Evolutionary conservation across 2,329 filamentous ascomycete species (phyloP), one percentile per base, ranked within the genome.

Genomic region (Pseudogymnoascus verrucosus): DNA sequence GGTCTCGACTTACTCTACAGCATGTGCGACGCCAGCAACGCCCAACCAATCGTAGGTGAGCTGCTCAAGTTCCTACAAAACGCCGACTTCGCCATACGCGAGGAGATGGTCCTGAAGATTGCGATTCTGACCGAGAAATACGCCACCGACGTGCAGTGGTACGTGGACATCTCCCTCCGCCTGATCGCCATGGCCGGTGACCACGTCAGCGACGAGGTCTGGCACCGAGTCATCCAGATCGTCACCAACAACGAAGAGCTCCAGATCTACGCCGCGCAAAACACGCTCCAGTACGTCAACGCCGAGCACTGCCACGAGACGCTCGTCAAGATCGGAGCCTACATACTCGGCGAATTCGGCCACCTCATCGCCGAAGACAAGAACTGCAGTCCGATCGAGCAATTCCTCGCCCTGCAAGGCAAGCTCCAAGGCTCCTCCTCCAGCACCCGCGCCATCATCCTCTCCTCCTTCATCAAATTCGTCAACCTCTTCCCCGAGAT

Each of bases 31-130:
- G 85, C 90, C 36, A 88, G 88, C n/a, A 99, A 99, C 76, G 92
- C 95, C 6, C 89, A 91, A 68, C 88, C 91, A 8, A 96, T 99
- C 68, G 95, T 99, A 40, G 89, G 90, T 65, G 95, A 99, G 78
- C 86, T 99, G 61, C 78, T 99, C 62, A 91, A 93, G 69, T 98
- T 97, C 75, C 84, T 99, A 7, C 93, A 97, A 72, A 96, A 91
- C 63, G 95, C 95, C 59, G 95, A 99, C 76, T 99, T 96, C 75
- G 93, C 93, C 4, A 97, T 99, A 71, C 87, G 96, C 67, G 96
- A 99, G 78, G 95, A 99, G 76, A 99, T 99, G 95, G 95, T 98
- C 3, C 81, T 99, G 67, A 99, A 99, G 78, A 96, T 99, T 76
- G 95, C 95, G 62, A 99, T 99, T 72, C 77, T 99, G 68, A 98